Evolutionary conservation across 176 grass and related monocot genomes (phyloP).

Genomic region (Phragmites australis): DNA sequence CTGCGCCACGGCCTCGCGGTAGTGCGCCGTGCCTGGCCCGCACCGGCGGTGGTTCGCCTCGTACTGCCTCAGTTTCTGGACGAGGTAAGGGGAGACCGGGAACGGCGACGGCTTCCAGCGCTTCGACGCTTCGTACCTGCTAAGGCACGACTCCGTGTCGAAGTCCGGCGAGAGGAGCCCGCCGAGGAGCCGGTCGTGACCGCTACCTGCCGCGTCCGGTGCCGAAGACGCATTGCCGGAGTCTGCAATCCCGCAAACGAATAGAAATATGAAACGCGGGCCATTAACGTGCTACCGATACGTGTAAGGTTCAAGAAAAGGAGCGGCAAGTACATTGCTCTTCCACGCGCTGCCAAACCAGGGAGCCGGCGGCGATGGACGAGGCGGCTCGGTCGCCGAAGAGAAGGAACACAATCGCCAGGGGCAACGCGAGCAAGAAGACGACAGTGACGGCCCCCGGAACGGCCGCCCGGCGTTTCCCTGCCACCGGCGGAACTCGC

Average conservation of each 20-base stretch:
- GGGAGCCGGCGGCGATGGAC: slow-evolving; percentile 31
- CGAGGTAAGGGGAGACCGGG: slow-evolving; percentile 47
- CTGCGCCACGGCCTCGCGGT: slow-evolving; percentile 46
- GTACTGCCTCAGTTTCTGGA: slow-evolving; percentile 53
- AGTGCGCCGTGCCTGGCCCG: slow-evolving; percentile 48
- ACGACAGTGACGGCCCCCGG: background rate
- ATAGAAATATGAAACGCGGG: background rate
- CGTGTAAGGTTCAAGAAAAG: background rate
- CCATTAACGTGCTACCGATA: background rate
- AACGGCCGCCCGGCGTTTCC: slow-evolving; percentile 6
- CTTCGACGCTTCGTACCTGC: slow-evolving; percentile 48
- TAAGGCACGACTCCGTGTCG: slow-evolving; percentile 56
- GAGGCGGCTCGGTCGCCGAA: slow-evolving; percentile 19
- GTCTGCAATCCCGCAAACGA: background rate
- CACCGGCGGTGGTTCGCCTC: slow-evolving; percentile 76
- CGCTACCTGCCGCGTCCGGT: background rate
- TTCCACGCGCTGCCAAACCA: background rate
- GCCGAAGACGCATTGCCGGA: slow-evolving; percentile 16
- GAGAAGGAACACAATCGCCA: slow-evolving; percentile 32
- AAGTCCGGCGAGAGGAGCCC: slow-evolving; percentile 62
- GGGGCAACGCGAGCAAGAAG: slow-evolving; percentile 29
- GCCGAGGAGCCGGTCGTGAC: slow-evolving; percentile 52
- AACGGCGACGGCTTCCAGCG: slow-evolving; percentile 59
- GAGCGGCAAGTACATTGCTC: slow-evolving; percentile 14
- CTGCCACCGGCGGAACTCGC: background rate